These are phyloP conservation scores for Talaromyces sp. DNA, from an alignment of 2,329 filamentous ascomycete species.

Conservation along the genomic window DNA sequence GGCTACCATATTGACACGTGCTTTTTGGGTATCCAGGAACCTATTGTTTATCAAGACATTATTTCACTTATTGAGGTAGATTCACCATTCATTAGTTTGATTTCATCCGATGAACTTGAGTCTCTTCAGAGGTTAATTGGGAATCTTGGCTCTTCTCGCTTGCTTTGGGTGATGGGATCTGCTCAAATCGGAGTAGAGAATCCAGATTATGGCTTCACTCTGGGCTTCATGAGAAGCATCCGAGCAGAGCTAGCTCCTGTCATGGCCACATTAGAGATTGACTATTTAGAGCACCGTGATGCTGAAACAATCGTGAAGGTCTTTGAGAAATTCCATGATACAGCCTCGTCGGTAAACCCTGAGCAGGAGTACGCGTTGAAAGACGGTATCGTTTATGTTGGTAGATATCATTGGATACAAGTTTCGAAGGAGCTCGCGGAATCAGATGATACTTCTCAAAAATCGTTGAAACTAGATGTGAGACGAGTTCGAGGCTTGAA, in stretches of 20 bases:
- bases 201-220: not conserved
- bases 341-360: not conserved
- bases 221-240: not conserved
- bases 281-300: not conserved
- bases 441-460: not conserved
- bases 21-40: not conserved
- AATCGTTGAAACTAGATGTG: not conserved
- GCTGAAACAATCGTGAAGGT: not conserved
- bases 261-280: not conserved
- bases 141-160: not conserved
- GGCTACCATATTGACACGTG: not conserved
- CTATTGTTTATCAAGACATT: conserved; percentile 1
- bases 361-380: not conserved
- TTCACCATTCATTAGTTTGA: not conserved
- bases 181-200: not conserved
- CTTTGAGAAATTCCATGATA: not conserved
- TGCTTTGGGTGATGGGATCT: not conserved
- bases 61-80: conserved; percentile 7
- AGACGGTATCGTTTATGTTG: not conserved
- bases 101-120: not conserved
- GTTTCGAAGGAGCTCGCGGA: not conserved
- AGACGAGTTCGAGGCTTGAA: not conserved
- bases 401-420: not conserved
- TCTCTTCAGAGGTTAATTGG: not conserved
- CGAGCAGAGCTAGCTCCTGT: not conserved